Base-by-base conservation (phyloP, 2,329 filamentous ascomycete species). In the Hypoxylon sp. region DNA sequence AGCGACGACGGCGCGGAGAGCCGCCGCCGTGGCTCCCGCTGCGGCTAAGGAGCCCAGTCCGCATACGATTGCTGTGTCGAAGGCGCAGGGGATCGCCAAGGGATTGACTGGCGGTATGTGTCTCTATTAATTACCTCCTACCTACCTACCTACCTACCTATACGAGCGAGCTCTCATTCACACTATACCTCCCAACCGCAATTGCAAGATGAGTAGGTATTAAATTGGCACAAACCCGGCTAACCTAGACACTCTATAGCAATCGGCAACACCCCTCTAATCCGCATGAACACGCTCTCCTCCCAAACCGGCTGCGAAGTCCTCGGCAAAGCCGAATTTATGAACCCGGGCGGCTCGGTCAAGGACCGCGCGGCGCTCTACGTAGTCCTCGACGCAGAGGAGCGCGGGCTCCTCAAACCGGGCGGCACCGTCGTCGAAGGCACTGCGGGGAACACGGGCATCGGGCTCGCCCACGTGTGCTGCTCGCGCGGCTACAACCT, bases 341-440 rank as follows among this genome's bases (percentile, higher is more conserved):
- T 97, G 86, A 99, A 99, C 85, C 96, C 96, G 1, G 96, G 96
- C 74, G 96, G 96, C 66, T 94, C 91, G 60, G 91, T 99, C 80
- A 99, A 99, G 84, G 96, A 99, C 83, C 92, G 96, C 71, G 96
- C 96, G 2, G 96, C 96, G 3, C 88, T 98, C 53, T 99, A 93
- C 83, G 93, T 98, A 4, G 93, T 99, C 74, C 91, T 93, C 77
- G 92, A 98, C 83, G 96, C 96, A 68, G 96, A 99, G 82, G 92
- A 96, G 81, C 89, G 88, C 64, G 95, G 95, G 0, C 86, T 95
- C 2, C 85, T 99, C 31, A 87, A 87, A 59, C 89, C 94, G 0
- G 95, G 95, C 59, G 96, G 96, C 69, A 98, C 96, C 19, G 94
- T 99, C 11, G 92, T 99, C 65, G 96, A 99, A 83, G 96, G 96